phyloP scores from a whole-genome alignment of 1,139 yeast species.

The Suhomyces yuchorum region DNA sequence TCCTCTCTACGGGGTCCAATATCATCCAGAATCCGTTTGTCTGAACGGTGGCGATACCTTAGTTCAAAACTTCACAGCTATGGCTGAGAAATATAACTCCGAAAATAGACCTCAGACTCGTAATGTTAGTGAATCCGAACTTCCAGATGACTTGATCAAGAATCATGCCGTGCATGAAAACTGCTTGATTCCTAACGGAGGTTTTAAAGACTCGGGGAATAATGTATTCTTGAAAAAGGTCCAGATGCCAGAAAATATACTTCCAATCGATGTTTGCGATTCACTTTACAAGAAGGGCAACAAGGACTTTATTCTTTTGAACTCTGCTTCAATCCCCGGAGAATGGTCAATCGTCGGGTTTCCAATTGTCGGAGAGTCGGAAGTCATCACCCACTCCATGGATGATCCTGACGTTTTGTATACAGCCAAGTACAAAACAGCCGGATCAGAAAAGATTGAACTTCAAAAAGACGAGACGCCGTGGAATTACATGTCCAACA shows the following conservation, averaged over 20 bases:
- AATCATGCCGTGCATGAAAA: constrained; percentile 23
- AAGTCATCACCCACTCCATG: constrained; percentile 67
- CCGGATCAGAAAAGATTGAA: constrained; percentile 8
- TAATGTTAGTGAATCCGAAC: not conserved
- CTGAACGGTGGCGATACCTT: constrained; percentile 66
- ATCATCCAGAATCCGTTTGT: constrained; percentile 95
- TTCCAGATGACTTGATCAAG: constrained; percentile 15
- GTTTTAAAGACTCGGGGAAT: constrained; percentile 5
- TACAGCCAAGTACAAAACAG: constrained; percentile 20
- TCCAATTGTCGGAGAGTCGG: constrained; percentile 54
- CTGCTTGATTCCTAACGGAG: constrained; percentile 18
- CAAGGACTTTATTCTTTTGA: constrained; percentile 55
- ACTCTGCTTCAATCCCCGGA: constrained; percentile 81
- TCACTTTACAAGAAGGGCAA: constrained; percentile 22
- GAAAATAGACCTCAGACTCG: constrained; percentile 16
- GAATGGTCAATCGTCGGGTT: constrained; percentile 85
- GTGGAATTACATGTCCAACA: constrained; percentile 54
- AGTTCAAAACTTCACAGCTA: constrained; percentile 60
- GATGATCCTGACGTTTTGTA: constrained; percentile 32
- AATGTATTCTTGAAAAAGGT: constrained; percentile 21
- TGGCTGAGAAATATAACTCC: constrained; percentile 48
- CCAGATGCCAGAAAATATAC: constrained; percentile 18
- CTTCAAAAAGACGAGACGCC: constrained; percentile 24
- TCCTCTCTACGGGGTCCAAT: constrained; percentile 94
- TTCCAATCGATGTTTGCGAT: constrained; percentile 56